Evolutionary conservation across 192 early-diverging fungal genomes (phyloP), one percentile per base, ranked within the genome.

Genomic region (Phycomyces nitens): DNA sequence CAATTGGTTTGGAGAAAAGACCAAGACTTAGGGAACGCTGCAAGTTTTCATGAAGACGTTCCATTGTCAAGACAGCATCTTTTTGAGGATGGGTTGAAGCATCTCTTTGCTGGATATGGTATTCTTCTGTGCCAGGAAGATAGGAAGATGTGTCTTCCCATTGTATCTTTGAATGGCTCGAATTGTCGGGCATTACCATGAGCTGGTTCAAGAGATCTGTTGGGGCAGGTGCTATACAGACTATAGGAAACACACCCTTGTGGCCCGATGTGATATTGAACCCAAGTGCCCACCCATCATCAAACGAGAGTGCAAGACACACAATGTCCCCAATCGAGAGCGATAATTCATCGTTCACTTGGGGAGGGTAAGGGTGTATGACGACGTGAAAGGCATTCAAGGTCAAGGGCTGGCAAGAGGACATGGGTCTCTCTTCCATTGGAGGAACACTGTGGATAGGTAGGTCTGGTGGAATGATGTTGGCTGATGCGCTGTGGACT

Each of bases 241-340:
- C 86, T 0, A 92, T 65, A 7, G 92, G 92, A 81, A 94, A 94
- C 0, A 89, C 87, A 18, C 92, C 92, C 49, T 84, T 81, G 29
- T 72, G 41, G 0, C 81, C 78, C 3, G 88, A 87, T 49, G 76
- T 81, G 61, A 84, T 64, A 69, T 90, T 92, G 53, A 82, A 75
- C 38, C 92, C 92, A 4, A 91, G 80, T n/a, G 88, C 91, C 92
- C 92, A 94, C 5, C 91, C 91, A 63, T 94, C 92, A 63, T 92
- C 89, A 78, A 90, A 93, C n/a, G 79, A 77, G 61, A 80, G 77
- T 21, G 81, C 77, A 22, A 92, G 64, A 26, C 80, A 82, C 14
- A 93, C 81, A 55, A 83, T 75, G 66, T 92, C 91, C 55, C 84
- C 86, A 10, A 72, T 66, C 7, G 74, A 71, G 24, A 93, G 68